Conservation (phyloP, 2,329 filamentous ascomycete species). For the Fusarium sp. region DNA sequence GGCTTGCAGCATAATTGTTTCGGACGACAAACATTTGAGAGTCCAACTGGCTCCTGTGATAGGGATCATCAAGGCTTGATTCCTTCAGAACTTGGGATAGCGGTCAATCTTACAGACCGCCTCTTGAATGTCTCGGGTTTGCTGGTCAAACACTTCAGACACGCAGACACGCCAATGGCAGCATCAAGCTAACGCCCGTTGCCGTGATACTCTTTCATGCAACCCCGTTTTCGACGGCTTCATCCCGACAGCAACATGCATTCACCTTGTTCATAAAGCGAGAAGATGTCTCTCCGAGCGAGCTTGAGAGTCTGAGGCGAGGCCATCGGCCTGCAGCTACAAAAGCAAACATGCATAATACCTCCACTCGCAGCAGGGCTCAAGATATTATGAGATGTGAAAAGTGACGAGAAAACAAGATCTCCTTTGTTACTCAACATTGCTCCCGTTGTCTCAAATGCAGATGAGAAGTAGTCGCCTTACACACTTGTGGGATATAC, state of each 20-base stretch:
- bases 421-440: neutral
- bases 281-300: neutral
- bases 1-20: slow-evolving; percentile 1
- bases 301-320: neutral
- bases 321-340: neutral
- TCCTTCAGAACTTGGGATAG: neutral
- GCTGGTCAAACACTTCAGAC: neutral
- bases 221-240: neutral
- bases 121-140: neutral
- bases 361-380: neutral
- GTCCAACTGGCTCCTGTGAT: neutral
- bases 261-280: neutral
- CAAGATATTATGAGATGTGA: neutral
- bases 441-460: neutral
- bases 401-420: slow-evolving; percentile 7
- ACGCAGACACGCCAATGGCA: neutral
- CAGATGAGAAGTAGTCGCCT: neutral
- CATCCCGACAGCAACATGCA: neutral
- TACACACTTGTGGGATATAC: neutral
- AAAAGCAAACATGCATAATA: slow-evolving; percentile 2
- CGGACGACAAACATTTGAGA: neutral
- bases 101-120: slow-evolving; percentile 12
- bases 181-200: neutral
- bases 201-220: neutral
- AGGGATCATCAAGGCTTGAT: neutral